Evolutionary conservation across 2,329 filamentous ascomycete genomes (phyloP), one percentile per base, ranked within the genome.

Genomic region (Thyridium curvatum): DNA sequence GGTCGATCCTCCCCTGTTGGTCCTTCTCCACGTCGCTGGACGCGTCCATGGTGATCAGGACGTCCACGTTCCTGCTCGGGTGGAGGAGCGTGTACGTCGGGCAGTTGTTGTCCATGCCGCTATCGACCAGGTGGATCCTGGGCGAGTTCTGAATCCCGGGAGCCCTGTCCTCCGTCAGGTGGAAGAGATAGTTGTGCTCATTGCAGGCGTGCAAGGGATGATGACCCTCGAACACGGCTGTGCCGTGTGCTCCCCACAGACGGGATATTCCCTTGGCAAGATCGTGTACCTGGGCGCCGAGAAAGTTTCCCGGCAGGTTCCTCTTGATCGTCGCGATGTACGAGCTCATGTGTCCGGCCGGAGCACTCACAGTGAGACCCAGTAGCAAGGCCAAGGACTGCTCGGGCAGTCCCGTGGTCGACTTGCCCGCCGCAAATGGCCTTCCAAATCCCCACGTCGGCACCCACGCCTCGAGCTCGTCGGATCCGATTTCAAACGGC

Each of bases 31-130:
- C 18, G 16, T 42, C 37, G 13, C 33, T 34, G 4, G 41, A 42
- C 18, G 38, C 40, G 26, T 41, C 40, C 35, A 41, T 41, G 31
- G 28, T 41, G 30, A 41, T 35, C 3, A 39, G 21, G 10, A 41
- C 35, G 6, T 41, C 40, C 2, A 31, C 26, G 15, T 38, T 34
- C 26, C 40, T 32, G 8, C 30, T 33, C 13, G 40, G 35, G n/a
- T 41, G 40, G 10, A 41, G 40, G 18, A 41, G 16, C 12, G 38
- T 31, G 18, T 41, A 41, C 21, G 40, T 41, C 3, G 40, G 40
- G 31, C 40, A 41, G 4, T 41, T 41, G 31, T 41, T 41, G 12
- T 41, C 40, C 31, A 41, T 41, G 4, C 40, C 40, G 26, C 29
- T 29, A 18, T 41, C 40, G 17, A 41, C 21, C 18, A 41, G 16